These are phyloP conservation scores for Rhodosporidiobolus sp. DNA, from an alignment of 768 basidiomycete species.

Conservation along the genomic window DNA sequence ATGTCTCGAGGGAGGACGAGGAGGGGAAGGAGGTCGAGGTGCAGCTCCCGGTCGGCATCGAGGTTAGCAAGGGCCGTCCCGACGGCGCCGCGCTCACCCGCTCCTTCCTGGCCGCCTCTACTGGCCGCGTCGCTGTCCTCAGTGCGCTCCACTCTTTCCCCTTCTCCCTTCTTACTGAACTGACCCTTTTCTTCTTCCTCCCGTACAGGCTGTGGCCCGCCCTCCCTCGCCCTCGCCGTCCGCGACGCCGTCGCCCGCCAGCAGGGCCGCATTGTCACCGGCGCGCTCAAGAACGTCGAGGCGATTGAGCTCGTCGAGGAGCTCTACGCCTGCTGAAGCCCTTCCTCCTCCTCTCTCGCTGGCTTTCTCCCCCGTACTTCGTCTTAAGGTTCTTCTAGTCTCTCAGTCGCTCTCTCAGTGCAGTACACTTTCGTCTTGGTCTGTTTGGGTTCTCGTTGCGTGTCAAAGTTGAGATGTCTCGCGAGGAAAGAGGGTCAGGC, in stretches of 20 bases:
- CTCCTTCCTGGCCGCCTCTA: slow-evolving; percentile 33
- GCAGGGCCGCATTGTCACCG: slow-evolving; percentile 47
- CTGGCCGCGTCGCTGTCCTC: slow-evolving; percentile 45
- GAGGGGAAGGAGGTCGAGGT: neutral
- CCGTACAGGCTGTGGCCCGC: slow-evolving; percentile 44
- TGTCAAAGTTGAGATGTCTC: too few relatives aligned
- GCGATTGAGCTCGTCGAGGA: slow-evolving; percentile 49
- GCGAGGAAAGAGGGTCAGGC: too few relatives aligned
- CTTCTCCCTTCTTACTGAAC: neutral
- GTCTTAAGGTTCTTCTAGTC: too few relatives aligned
- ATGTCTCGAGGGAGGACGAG: neutral
- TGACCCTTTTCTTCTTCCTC: neutral
- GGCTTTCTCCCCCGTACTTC: too few relatives aligned
- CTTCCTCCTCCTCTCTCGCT: too few relatives aligned
- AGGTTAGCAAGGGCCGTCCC: slow-evolving; percentile 39
- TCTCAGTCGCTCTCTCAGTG: too few relatives aligned
- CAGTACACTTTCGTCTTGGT: too few relatives aligned
- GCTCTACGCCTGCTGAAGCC: neutral
- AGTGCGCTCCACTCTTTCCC: slow-evolving; percentile 15
- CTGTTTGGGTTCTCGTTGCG: too few relatives aligned
- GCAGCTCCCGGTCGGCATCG: neutral
- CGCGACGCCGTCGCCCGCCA: slow-evolving; percentile 48
- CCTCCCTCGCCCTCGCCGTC: slow-evolving; percentile 47
- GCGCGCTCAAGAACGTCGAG: slow-evolving; percentile 45
- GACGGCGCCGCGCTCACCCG: slow-evolving; percentile 38